Percentiles rank a stretch among this genome's conserved stretches.
Evolutionary conservation across 208 protist species (phyloP).

Genomic region (Angomonas desouzai): DNA sequence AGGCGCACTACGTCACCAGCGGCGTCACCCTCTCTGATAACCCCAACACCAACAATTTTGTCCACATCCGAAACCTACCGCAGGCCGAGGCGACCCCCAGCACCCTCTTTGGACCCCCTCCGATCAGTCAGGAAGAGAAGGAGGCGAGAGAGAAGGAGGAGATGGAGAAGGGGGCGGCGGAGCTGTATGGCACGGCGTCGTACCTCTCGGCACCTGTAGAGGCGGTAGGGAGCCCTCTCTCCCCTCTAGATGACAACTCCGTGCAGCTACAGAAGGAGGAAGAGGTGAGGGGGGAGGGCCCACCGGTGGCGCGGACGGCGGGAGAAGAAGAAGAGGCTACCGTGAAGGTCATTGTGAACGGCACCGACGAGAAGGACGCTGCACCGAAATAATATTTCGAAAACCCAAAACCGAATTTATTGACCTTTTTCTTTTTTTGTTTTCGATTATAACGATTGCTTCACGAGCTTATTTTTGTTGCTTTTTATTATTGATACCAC

Average conservation of each 20-base stretch:
- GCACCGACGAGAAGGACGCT: background rate
- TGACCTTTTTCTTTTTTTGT: no score
- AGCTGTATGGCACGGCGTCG: conserved; percentile 3
- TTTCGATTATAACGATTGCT: no score
- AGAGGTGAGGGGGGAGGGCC: no score
- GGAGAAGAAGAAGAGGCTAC: background rate
- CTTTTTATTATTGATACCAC: no score
- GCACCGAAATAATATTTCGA: background rate
- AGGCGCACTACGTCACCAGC: background rate
- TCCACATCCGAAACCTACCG: background rate
- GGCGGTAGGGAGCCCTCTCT: no score
- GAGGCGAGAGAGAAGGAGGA: background rate
- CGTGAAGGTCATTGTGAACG: background rate
- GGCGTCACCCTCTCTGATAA: conserved; percentile 10
- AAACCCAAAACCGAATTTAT: no score
- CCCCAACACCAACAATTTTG: background rate
- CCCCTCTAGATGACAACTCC: no score
- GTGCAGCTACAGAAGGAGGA: no score
- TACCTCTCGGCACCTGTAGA: conserved; percentile 1
- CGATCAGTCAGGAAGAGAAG: background rate
- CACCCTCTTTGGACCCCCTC: background rate
- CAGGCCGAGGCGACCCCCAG: background rate
- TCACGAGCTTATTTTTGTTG: no score
- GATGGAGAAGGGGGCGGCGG: background rate
- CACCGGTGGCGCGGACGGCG: background rate